phyloP scores from a whole-genome alignment of 257 asterid species.

The Solanum chilense region DNA sequence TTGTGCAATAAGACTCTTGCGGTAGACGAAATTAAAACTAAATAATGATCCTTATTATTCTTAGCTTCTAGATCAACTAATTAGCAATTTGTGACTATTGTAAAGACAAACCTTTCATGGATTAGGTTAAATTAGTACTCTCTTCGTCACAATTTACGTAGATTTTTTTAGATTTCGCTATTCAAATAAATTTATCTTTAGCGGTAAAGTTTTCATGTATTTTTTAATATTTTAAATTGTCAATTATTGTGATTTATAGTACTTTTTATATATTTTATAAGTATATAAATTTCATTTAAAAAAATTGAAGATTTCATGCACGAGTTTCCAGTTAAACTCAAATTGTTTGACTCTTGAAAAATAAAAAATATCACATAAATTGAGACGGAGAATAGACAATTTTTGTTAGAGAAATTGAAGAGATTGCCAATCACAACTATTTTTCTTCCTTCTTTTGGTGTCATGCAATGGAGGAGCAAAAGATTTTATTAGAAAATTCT shows the following conservation, averaged over 20 bases:
- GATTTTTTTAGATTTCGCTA: rapidly evolving
- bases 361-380: too few species aligned
- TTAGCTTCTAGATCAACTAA: neutral
- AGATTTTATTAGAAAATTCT: neutral
- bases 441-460: neutral
- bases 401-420: neutral
- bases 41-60: neutral
- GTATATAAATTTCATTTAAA: too few species aligned
- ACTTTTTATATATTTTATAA: too few species aligned
- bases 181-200: too few species aligned
- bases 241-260: too few species aligned
- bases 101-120: neutral
- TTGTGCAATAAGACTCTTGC: neutral
- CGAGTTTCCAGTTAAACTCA: too few species aligned
- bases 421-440: neutral
- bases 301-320: too few species aligned
- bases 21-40: neutral
- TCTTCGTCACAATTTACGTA: rapidly evolving
- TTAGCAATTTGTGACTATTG: neutral
- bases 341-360: neutral
- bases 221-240: too few species aligned
- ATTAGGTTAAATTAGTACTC: neutral
- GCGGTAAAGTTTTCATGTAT: neutral
- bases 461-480: neutral
- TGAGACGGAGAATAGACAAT: neutral